Percentiles rank a stretch among this genome's conserved stretches.
These are phyloP conservation scores for Arabidopsis suecica DNA, from an alignment of 345 rosid species.

Conservation along the genomic window DNA sequence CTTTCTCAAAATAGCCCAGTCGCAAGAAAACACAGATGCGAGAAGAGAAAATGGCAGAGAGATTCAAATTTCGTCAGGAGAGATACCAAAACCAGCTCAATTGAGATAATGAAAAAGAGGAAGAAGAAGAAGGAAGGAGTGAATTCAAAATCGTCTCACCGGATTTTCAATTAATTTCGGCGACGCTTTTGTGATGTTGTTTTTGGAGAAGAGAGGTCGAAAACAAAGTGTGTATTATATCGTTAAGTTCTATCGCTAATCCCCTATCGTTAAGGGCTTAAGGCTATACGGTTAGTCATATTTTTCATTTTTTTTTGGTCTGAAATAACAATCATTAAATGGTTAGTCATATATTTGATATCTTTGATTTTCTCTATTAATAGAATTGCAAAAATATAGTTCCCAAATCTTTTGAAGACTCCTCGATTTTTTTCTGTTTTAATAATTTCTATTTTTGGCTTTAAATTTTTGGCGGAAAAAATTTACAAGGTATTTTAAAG, in stretches of 20 bases:
- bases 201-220: constrained; percentile 21
- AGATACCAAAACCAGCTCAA: constrained; percentile 1
- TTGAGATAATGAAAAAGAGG: constrained; percentile 12
- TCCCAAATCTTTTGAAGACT: no score
- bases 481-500: no score
- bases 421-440: no score
- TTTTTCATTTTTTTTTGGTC: no score
- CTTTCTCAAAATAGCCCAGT: background rate
- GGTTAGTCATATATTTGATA: background rate
- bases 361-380: no score
- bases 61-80: constrained; percentile 18
- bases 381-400: no score
- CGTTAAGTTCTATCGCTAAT: constrained; percentile 17
- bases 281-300: background rate
- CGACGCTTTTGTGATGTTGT: background rate
- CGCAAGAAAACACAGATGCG: background rate
- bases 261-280: constrained; percentile 32
- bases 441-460: no score
- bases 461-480: no score
- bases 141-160: constrained; percentile 9
- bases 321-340: no score
- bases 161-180: constrained; percentile 8
- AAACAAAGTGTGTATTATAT: constrained; percentile 8
- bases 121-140: background rate
- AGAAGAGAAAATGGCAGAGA: constrained; percentile 21